Evolutionary conservation across 352 stramenopile genomes (phyloP).

Genomic region (Paralagenidium karlingii): DNA sequence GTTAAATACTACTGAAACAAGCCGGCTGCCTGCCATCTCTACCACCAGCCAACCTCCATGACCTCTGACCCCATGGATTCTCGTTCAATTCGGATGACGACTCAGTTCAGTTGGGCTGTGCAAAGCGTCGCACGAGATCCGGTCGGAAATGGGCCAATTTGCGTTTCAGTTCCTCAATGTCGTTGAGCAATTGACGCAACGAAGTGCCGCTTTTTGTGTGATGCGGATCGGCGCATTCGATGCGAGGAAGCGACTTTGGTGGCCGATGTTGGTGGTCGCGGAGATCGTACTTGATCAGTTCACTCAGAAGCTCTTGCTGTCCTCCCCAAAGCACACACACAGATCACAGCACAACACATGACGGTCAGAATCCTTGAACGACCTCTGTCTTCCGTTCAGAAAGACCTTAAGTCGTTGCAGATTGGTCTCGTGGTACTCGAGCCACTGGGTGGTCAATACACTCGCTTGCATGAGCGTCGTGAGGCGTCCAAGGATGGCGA

Average conservation of each 20-base stretch:
- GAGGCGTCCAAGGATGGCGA: slow-evolving; percentile 36
- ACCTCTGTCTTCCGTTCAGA: too few relatives aligned
- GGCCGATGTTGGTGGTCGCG: slow-evolving; percentile 13
- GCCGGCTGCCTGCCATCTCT: too few relatives aligned
- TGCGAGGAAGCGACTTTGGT: slow-evolving; percentile 12
- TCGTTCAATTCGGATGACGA: too few relatives aligned
- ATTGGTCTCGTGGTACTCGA: slow-evolving; percentile 31
- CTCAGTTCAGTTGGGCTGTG: too few relatives aligned
- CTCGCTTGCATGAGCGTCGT: slow-evolving; percentile 67
- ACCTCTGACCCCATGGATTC: too few relatives aligned
- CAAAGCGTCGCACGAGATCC: slow-evolving; percentile 36
- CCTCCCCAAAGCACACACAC: too few relatives aligned
- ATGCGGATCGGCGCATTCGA: slow-evolving; percentile 42
- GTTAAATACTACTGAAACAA: too few relatives aligned
- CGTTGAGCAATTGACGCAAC: slow-evolving; percentile 25
- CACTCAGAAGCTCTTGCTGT: slow-evolving; percentile 25
- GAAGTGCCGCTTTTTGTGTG: slow-evolving; percentile 22
- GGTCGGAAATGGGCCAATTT: slow-evolving; percentile 37
- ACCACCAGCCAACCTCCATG: too few relatives aligned
- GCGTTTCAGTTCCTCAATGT: slow-evolving; percentile 27
- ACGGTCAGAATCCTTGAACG: too few relatives aligned
- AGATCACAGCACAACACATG: too few relatives aligned
- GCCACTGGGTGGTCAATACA: slow-evolving; percentile 60
- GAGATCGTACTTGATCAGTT: slow-evolving; percentile 52
- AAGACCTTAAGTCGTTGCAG: slow-evolving; percentile 21